These are phyloP conservation scores for Boletus eberwhitei DNA, from an alignment of 768 basidiomycete species.

Conservation along the genomic window DNA sequence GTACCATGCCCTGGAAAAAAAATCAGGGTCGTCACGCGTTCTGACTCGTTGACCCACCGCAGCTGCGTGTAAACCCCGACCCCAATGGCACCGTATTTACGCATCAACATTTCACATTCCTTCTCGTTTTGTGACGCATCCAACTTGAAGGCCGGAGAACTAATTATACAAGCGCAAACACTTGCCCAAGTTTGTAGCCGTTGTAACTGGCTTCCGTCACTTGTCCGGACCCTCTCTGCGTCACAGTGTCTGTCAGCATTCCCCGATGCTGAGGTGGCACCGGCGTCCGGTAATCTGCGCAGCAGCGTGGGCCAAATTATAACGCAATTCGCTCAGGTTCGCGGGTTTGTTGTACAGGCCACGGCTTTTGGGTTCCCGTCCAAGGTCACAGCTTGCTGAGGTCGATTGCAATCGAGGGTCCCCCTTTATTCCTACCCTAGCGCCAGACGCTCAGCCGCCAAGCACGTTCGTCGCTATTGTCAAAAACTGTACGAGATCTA, in stretches of 20 bases:
- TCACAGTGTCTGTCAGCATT: slow-evolving; percentile 2
- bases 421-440: slow-evolving; percentile 15
- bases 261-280: slow-evolving; percentile 1
- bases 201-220: slow-evolving; percentile 5
- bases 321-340: slow-evolving; percentile 16
- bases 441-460: slow-evolving; percentile 5
- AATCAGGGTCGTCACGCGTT: slow-evolving; percentile 26
- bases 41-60: background rate
- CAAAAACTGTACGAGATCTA: background rate
- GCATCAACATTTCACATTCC: slow-evolving; percentile 7
- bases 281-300: slow-evolving; percentile 14
- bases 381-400: background rate
- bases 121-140: background rate
- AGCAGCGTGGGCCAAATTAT: slow-evolving; percentile 11
- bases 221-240: no score
- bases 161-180: slow-evolving; percentile 12
- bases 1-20: slow-evolving; percentile 2
- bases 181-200: slow-evolving; percentile 5
- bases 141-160: slow-evolving; percentile 8
- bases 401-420: slow-evolving; percentile 19
- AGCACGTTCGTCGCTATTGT: slow-evolving; percentile 4
- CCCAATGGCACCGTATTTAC: slow-evolving; percentile 3
- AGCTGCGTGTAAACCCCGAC: slow-evolving; percentile 23
- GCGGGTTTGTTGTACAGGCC: slow-evolving; percentile 1
- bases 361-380: slow-evolving; percentile 2